Percentiles rank a stretch among this genome's conserved stretches.
phyloP scores from a whole-genome alignment of 108 stramenopile genomes.

The Mayamaea pseudoterrestris region DNA sequence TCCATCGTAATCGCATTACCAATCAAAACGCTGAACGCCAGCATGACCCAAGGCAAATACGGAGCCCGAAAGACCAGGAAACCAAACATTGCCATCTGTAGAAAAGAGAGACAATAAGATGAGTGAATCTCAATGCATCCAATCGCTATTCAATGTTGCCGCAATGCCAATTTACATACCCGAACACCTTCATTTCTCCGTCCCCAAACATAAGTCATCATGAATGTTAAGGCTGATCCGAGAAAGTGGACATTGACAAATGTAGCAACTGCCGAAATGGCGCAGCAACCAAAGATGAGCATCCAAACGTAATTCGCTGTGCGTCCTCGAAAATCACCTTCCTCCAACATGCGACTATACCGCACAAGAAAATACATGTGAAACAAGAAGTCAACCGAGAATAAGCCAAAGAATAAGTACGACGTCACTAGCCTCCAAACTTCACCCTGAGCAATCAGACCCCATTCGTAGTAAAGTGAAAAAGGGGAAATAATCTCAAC shows the following conservation, averaged over 20 bases:
- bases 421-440: conserved; percentile 92
- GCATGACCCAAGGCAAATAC: conserved; percentile 95
- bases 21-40: conserved; percentile 75
- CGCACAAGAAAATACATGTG: conserved; percentile 97
- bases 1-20: conserved; percentile 77
- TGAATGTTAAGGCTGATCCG: conserved; percentile 89
- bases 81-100: conserved; percentile 90
- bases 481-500: conserved; percentile 84
- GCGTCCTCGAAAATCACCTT: conserved; percentile 90
- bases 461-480: conserved; percentile 88
- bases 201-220: conserved; percentile 98
- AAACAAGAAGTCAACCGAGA: conserved; percentile 94
- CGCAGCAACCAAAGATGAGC: conserved; percentile 76
- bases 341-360: conserved; percentile 93
- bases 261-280: conserved; percentile 74
- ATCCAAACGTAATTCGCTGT: conserved; percentile 88
- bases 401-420: conserved; percentile 96
- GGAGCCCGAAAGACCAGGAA: conserved; percentile 91
- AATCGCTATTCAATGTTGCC: too few species aligned
- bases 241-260: conserved; percentile 81
- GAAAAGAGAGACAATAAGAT: too few species aligned
- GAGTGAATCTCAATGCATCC: too few species aligned
- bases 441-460: conserved; percentile 85
- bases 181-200: conserved; percentile 75
- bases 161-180: too few species aligned